These are phyloP conservation scores for Xanthoconium stramineum DNA, from an alignment of 768 basidiomycete species.

Conservation along the genomic window DNA sequence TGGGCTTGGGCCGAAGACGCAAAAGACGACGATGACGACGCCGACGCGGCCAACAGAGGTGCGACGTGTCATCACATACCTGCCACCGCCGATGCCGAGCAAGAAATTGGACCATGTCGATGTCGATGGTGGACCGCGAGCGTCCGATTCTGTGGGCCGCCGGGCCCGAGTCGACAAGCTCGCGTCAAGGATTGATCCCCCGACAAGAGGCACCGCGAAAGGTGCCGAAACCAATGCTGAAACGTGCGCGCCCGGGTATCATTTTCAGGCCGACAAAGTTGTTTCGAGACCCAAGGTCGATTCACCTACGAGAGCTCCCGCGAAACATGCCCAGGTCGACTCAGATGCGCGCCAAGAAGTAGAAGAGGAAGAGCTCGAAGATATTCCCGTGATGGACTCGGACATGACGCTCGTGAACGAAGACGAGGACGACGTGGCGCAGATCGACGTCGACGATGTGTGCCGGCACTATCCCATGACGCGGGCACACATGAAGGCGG, in stretches of 20 bases:
- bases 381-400: constrained; percentile 17
- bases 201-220: too few species aligned
- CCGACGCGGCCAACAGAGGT: background rate
- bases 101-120: background rate
- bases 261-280: too few species aligned
- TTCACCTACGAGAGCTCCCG: background rate
- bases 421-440: constrained; percentile 10
- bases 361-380: constrained; percentile 1
- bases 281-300: background rate
- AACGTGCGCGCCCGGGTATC: too few species aligned
- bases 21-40: background rate
- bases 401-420: constrained; percentile 30
- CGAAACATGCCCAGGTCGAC: background rate
- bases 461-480: constrained; percentile 17
- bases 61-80: constrained; percentile 28
- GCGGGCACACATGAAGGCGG: constrained; percentile 23
- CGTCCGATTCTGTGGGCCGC: background rate
- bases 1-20: background rate
- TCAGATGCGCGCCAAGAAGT: background rate
- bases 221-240: too few species aligned
- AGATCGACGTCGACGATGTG: constrained; percentile 19
- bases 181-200: too few species aligned
- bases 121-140: background rate
- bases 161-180: background rate
- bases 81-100: constrained; percentile 23